phyloP scores from a whole-genome alignment of 1,284 basidiomycete species.

The Abortiporus biennis region DNA sequence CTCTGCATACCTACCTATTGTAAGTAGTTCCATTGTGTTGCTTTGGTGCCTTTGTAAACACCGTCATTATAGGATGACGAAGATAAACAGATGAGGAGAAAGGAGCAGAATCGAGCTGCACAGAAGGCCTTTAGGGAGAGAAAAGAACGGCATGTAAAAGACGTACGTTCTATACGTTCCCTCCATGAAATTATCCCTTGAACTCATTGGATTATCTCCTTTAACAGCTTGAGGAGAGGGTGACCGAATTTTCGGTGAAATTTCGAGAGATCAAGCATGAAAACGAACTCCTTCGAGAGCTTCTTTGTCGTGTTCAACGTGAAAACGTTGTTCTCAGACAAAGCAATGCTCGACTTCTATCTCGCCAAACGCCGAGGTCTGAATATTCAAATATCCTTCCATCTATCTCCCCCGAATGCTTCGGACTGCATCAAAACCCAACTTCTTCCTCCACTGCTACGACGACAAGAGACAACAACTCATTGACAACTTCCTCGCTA shows the following conservation, averaged over 20 bases:
- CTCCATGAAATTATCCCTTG: constrained; percentile 14
- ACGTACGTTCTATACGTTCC: constrained; percentile 47
- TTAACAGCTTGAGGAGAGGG: constrained; percentile 74
- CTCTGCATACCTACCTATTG: too few relatives aligned
- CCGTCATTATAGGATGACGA: too few relatives aligned
- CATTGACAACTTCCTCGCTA: too few relatives aligned
- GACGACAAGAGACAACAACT: too few relatives aligned
- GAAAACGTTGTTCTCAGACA: constrained; percentile 75
- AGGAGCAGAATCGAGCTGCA: constrained; percentile 83
- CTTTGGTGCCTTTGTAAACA: too few relatives aligned
- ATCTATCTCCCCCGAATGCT: too few relatives aligned
- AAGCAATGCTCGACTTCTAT: too few relatives aligned
- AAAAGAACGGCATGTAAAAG: constrained; percentile 85
- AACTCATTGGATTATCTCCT: constrained; percentile 7
- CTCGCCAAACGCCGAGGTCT: too few relatives aligned
- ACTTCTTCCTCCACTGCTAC: too few relatives aligned
- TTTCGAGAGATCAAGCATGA: constrained; percentile 60
- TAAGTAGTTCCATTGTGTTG: too few relatives aligned
- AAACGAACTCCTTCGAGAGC: constrained; percentile 75
- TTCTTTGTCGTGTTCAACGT: constrained; percentile 65
- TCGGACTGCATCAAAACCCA: too few relatives aligned
- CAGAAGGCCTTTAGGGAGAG: constrained; percentile 83
- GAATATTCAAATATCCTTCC: too few relatives aligned
- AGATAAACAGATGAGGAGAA: constrained; percentile 66
- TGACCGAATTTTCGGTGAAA: constrained; percentile 72